Conservation (phyloP, 371 early-diverging fungal genomes). For the Circinella minor region DNA sequence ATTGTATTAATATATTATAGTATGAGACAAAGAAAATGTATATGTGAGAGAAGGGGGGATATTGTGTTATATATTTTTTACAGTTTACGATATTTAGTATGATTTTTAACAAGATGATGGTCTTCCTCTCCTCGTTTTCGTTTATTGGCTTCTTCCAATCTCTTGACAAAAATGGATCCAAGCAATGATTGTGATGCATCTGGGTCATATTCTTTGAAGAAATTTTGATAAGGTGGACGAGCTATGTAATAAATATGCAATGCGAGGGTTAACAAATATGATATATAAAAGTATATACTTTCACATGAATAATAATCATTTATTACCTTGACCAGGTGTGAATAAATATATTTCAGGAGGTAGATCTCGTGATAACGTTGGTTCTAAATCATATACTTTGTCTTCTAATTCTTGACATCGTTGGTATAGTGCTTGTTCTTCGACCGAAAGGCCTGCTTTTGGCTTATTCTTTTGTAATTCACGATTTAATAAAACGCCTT, state of each 20-base stretch:
- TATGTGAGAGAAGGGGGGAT: no score
- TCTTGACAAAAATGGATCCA: not conserved
- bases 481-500: not conserved
- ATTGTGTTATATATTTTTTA: not conserved
- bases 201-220: not conserved
- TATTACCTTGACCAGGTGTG: not conserved
- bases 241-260: not conserved
- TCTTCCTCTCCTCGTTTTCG: not conserved
- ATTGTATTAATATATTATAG: not conserved
- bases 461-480: not conserved
- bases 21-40: not conserved
- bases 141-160: not conserved
- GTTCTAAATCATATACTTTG: not conserved
- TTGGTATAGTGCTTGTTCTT: not conserved
- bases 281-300: not conserved
- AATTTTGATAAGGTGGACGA: not conserved
- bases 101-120: not conserved
- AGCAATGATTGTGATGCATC: not conserved
- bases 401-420: constrained; percentile 1
- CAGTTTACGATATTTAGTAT: not conserved
- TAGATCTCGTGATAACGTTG: not conserved
- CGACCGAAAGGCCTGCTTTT: not conserved
- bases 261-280: no score
- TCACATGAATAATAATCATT: not conserved
- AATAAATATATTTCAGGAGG: not conserved